Conservation (phyloP, 2,329 filamentous ascomycete species). For the Xylariales sp. region DNA sequence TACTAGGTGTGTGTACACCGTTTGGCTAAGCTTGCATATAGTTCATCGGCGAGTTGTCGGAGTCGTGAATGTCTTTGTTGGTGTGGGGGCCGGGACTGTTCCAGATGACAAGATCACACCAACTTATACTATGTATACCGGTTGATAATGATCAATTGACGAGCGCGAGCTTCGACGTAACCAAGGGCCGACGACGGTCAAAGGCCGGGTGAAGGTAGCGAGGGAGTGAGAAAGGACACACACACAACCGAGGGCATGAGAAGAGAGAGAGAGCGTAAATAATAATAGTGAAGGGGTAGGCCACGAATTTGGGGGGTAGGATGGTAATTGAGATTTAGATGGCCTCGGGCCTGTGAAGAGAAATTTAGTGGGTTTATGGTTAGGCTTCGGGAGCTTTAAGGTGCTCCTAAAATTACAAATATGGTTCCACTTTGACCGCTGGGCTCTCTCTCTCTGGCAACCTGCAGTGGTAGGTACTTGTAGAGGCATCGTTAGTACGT, state of each 20-base stretch:
- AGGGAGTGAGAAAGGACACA: slow-evolving; percentile 4
- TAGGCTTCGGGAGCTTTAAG: slow-evolving; percentile 27
- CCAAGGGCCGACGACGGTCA: slow-evolving; percentile 15
- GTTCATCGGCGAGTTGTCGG: slow-evolving; percentile 29
- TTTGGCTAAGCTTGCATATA: background rate
- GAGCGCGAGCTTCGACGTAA: slow-evolving; percentile 14
- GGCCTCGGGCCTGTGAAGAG: slow-evolving; percentile 41
- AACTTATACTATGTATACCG: background rate
- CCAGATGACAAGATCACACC: slow-evolving; percentile 6
- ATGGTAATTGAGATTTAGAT: slow-evolving; percentile 33
- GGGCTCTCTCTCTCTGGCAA: background rate
- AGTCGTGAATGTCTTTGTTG: slow-evolving; percentile 9
- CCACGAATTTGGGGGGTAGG: slow-evolving; percentile 20
- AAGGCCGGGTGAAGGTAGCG: slow-evolving; percentile 13
- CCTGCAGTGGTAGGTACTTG: background rate
- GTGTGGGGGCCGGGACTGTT: slow-evolving; percentile 27
- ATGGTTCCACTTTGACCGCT: slow-evolving; percentile 25
- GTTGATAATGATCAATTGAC: slow-evolving; percentile 24
- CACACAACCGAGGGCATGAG: background rate
- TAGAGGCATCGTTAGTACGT: too few species aligned
- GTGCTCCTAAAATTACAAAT: slow-evolving; percentile 33
- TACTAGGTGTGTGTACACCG: background rate
- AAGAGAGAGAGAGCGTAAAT: slow-evolving; percentile 11
- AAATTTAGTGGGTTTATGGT: slow-evolving; percentile 44
- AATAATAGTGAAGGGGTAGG: slow-evolving; percentile 8